Base-by-base conservation (phyloP, 805 yeast species). In the Kuraishia cidri region DNA sequence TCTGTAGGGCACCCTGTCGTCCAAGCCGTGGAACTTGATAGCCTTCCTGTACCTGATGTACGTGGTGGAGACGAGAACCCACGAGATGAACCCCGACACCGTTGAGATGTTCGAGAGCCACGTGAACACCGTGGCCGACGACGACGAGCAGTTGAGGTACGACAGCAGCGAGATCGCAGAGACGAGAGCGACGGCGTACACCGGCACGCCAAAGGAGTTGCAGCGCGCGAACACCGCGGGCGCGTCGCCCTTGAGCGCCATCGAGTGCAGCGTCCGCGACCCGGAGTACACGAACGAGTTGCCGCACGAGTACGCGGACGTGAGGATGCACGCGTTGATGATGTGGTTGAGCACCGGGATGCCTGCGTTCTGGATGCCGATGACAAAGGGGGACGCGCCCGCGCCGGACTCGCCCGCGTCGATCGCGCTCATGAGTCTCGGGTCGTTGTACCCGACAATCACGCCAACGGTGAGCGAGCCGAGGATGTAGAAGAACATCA, bases 361-460 rank as follows among this genome's bases (percentile, higher is more conserved):
- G 32, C 72, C 64, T 12, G 85, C 82, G 43, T 66, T 69, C 46
- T 73, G 73, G 47, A 85, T 79, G 34, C 94, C 95, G 50, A 84
- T 78, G 33, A 84, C 90, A 47, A 82, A 86, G 22, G 95, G 95
- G 11, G 94, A 81, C 14, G 90, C 90, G 29, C 79, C 72, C 4
- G 94, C 92, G 40, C 75, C 72, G 10, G 61, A 44, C 10, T 52
- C 39, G 43, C 76, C 79, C 24, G 61, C 57, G n/a, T 58, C 62
- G 43, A 69, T 54, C 12, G 71, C 72, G 30, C 13, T 64, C 65
- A 45, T 67, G 72, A 31, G 56, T 44, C 39, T 12, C 4, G 69
- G 56, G 45, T 75, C 76, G 31, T 60, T 64, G 31, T 64, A 64
- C 29, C 75, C 63, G 33, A 75, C 84, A 39, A 77, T 68, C 54